Conservation (phyloP, 176 grass and related monocot genomes). For the Ampelocalamus luodianensis region DNA sequence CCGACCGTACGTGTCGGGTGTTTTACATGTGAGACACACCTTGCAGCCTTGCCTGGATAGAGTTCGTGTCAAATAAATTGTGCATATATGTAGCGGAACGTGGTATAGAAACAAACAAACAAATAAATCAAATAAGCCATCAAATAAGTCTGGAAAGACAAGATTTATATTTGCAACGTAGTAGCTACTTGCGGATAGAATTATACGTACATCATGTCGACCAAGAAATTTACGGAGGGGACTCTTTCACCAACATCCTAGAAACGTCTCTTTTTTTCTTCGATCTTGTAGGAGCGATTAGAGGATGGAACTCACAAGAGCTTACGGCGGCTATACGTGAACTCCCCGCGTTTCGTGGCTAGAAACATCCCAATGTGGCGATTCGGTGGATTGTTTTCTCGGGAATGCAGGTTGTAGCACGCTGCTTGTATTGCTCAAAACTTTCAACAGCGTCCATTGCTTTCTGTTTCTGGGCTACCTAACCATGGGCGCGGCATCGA, state of each 20-base stretch:
- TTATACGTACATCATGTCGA: no score
- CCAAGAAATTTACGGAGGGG: no score
- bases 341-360: constrained; percentile 2
- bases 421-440: not conserved
- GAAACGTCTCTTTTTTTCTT: no score
- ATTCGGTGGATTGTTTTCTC: constrained; percentile 30
- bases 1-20: not conserved
- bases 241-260: no score
- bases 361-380: not conserved
- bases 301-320: not conserved
- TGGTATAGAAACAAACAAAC: not conserved
- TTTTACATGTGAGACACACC: not conserved
- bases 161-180: no score
- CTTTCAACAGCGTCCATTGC: constrained; percentile 31
- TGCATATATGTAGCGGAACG: no score
- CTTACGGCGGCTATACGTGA: not conserved
- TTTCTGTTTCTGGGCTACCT: constrained; percentile 20
- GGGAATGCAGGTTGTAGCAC: not conserved
- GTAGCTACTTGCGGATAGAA: no score
- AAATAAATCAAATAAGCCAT: not conserved
- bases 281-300: no score
- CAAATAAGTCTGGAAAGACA: not conserved
- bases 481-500: not conserved
- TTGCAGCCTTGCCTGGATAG: no score
- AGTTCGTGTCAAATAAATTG: no score